Evolutionary conservation across 768 basidiomycete species (phyloP), one percentile per base, ranked within the genome.

Genomic region (Collybia sp.): DNA sequence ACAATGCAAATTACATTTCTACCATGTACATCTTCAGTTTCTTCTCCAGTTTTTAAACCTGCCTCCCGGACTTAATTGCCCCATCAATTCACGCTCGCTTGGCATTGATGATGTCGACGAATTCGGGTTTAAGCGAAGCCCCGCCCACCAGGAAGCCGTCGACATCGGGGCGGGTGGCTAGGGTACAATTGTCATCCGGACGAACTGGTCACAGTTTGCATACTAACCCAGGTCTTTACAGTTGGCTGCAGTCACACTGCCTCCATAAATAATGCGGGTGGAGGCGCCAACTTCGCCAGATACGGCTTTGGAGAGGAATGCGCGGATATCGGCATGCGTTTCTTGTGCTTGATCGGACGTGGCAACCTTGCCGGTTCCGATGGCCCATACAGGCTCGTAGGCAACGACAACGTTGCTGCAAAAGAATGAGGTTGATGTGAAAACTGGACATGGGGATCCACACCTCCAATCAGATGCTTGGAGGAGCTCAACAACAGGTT

Each of bases 71-170:
- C n/a, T 36, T 16, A 16, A 36, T 16, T 12, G 16, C 35, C 35
- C 3, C 16, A 13, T 49, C 31, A 58, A n/a, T n/a, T n/a, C n/a
- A n/a, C 13, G 42, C 52, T 53, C 58, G 69, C 54, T 65, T 83
- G 32, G 76, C 73, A 58, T 93, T 94, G 76, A 94, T 82, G 61
- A 96, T 95, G 49, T 94, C 73, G 40, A 88, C 82, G 58, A 98
- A 96, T 68, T 97, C 94, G 34, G 94, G 93, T 72, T 98, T 99
- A 68, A 99, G 79, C 12, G 94, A 97, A 30, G 95, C 95, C 18
- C 95, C 94, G 18, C 94, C 95, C 33, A 98, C 95, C 53, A 98
- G 83, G 86, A 98, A 97, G 8, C 95, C 95, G 64, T 98, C 95
- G 39, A 97, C 85, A 60, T 98, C 95, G 10, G 71, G 71, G 57